Evolutionary conservation across 2,329 filamentous ascomycete genomes (phyloP).

Genomic region (Hirsutella thompsonii): DNA sequence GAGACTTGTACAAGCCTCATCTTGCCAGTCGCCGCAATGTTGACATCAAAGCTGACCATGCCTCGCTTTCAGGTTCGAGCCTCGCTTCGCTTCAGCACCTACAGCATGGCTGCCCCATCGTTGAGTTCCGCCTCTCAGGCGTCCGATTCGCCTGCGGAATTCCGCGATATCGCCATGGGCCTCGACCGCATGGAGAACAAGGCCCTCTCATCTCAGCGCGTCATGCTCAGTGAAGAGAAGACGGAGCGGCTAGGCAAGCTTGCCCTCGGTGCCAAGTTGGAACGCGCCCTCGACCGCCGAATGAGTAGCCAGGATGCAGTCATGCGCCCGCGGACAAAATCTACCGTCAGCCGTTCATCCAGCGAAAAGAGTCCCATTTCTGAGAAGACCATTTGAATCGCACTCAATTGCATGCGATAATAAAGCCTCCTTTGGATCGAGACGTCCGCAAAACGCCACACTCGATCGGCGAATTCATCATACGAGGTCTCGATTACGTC

Average conservation of each 20-base stretch:
- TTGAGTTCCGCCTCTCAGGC: conserved; percentile 44
- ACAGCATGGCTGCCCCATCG: conserved; percentile 44
- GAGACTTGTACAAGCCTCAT: not conserved
- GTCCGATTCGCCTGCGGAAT: conserved; percentile 43
- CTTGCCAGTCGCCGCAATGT: not conserved
- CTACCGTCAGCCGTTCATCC: conserved; percentile 7
- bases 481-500: not conserved
- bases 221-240: conserved; percentile 63
- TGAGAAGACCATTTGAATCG: conserved; percentile 18
- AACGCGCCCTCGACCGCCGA: conserved; percentile 71
- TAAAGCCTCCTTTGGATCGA: no score
- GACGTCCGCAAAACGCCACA: no score
- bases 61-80: conserved; percentile 30
- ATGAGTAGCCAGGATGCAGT: conserved; percentile 85
- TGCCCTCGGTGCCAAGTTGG: conserved; percentile 79
- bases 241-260: conserved; percentile 72
- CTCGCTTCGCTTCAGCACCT: conserved; percentile 46
- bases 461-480: no score
- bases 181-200: conserved; percentile 86
- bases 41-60: conserved; percentile 6
- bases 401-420: no score
- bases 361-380: conserved; percentile 24
- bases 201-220: conserved; percentile 65
- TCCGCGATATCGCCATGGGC: conserved; percentile 60
- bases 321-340: conserved; percentile 47